Conservation (phyloP, 2,329 filamentous ascomycete species). For the Botrytis porri region DNA sequence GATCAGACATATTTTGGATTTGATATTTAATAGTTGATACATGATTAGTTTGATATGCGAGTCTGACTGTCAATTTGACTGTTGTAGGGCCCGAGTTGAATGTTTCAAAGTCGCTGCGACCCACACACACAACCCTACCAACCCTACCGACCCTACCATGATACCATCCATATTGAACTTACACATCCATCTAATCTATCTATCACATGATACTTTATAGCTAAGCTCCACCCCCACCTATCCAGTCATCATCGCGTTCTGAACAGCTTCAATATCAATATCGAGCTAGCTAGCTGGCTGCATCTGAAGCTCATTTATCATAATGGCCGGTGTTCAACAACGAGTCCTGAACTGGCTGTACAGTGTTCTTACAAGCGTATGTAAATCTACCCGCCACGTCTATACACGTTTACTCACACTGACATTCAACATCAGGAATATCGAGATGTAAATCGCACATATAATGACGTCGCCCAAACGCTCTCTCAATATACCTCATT, state of each 20-base stretch:
- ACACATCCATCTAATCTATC: neutral
- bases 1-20: neutral
- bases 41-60: neutral
- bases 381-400: constrained; percentile 27
- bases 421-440: constrained; percentile 67
- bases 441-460: constrained; percentile 85
- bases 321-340: constrained; percentile 68
- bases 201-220: neutral
- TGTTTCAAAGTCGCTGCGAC: neutral
- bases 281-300: neutral
- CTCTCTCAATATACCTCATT: constrained; percentile 78
- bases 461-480: constrained; percentile 83
- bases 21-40: neutral
- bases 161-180: too few species aligned
- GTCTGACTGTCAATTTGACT: neutral
- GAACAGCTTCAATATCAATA: constrained; percentile 12
- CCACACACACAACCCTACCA: neutral
- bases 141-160: too few species aligned
- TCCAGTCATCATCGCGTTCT: neutral
- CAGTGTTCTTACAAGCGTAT: constrained; percentile 77
- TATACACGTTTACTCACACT: constrained; percentile 6
- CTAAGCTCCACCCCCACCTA: neutral
- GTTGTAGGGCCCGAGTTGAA: neutral
- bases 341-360: constrained; percentile 94
- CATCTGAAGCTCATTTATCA: constrained; percentile 24